Percentiles rank a stretch among this genome's conserved stretches.
Evolutionary conservation across 768 basidiomycete genomes (phyloP).

Genomic region (Pulveroboletus ravenelii): DNA sequence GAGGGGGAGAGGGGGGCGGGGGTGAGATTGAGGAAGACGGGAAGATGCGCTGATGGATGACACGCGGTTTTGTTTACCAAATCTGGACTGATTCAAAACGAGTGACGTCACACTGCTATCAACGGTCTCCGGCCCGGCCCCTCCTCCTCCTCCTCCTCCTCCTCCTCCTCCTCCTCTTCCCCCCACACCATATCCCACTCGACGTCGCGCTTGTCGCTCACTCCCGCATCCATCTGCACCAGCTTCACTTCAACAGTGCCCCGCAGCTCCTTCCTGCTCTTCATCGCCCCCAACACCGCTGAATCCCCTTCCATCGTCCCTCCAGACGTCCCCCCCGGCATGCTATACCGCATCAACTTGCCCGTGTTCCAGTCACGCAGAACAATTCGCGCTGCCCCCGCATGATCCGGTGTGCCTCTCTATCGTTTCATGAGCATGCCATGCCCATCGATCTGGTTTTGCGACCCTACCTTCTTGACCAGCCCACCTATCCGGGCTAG

Average conservation of each 20-base stretch:
- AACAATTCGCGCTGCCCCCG: constrained; percentile 70
- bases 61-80: constrained; percentile 22
- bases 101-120: constrained; percentile 18
- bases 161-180: constrained; percentile 38
- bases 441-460: not conserved
- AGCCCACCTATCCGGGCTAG: constrained; percentile 72
- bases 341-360: constrained; percentile 68
- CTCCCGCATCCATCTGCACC: constrained; percentile 46
- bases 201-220: constrained; percentile 38
- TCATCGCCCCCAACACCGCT: constrained; percentile 42
- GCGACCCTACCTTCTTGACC: constrained; percentile 62
- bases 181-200: constrained; percentile 36
- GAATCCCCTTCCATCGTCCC: constrained; percentile 38
- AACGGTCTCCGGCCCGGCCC: too few relatives aligned
- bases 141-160: too few relatives aligned
- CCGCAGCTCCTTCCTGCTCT: constrained; percentile 64
- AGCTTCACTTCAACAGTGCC: constrained; percentile 46
- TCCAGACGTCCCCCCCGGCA: constrained; percentile 36
- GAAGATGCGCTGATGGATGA: constrained; percentile 1
- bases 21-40: not conserved
- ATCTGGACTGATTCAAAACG: constrained; percentile 18
- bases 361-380: constrained; percentile 82
- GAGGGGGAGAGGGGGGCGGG: not conserved
- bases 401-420: constrained; percentile 69
- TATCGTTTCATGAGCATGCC: constrained; percentile 29